Evolutionary conservation across 2,329 filamentous ascomycete genomes (phyloP), one percentile per base, ranked within the genome.

Genomic region (Venturia asperata): DNA sequence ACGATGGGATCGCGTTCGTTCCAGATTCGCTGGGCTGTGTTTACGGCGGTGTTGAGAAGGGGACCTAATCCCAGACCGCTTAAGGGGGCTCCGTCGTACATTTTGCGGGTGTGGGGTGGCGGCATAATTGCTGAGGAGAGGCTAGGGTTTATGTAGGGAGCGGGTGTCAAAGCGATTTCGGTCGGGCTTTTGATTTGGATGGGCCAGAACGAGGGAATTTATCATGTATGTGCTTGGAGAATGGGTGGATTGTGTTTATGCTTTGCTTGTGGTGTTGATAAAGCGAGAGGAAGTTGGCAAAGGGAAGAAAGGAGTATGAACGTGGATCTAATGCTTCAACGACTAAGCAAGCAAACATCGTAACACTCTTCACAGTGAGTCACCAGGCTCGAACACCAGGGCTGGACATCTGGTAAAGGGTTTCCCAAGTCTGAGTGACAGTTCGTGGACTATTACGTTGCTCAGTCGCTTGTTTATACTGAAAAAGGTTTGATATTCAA

Each of bases 301-400:
- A 11, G 21, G n/a, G 7, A 5, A 52, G 47, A 27, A 27, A 27
- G 13, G 47, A 24, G 21, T 17, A 27, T 24, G 21, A 27, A 21
- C 24, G 11, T 0, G 21, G 6, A 27, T 52, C 5, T 52, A 10
- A 15, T 52, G 27, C 21, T 52, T 27, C 13, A 21, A 52, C 47
- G 47, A 27, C 47, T 52, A 52, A 52, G 45, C 45, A 49, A 21
- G 45, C n/a, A 49, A 7, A 6, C 30, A 34, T 34, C 3, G n/a
- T 49, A 24, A 47, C 43, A 47, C 19, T 47, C 43, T 21, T 47
- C 43, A 47, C n/a, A 49, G 45, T n/a, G n/a, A 49, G n/a, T 49
- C 45, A 49, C 45, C n/a, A 6, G 45, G n/a, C 2, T 49, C 45
- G n/a, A 21, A 49, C 45, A n/a, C 21, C 2, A n/a, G n/a, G n/a